Evolutionary conservation across 305 asterid species (phyloP).

Genomic region (Rubia tinctorum): DNA sequence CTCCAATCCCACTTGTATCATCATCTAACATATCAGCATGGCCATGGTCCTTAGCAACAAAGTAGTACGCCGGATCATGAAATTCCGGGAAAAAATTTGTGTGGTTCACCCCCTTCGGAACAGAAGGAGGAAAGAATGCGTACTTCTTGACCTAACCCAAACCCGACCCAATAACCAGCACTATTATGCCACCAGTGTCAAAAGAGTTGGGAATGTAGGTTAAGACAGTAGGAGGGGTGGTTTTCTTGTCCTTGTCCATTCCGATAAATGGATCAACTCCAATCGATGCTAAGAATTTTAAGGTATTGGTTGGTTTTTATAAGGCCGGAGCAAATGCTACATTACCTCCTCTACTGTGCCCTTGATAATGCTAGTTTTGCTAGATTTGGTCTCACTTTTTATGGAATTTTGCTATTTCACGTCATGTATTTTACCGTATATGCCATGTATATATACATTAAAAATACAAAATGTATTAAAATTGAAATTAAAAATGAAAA

Average conservation of each 20-base stretch:
- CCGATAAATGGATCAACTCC: conserved; percentile 93
- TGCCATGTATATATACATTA: too few relatives aligned
- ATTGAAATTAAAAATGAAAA: too few relatives aligned
- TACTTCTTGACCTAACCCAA: conserved; percentile 64
- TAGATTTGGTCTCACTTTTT: conserved; percentile 50
- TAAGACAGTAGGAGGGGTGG: conserved; percentile 75
- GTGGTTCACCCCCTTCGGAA: conserved; percentile 87
- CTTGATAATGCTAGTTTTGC: conserved; percentile 57
- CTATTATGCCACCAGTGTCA: conserved; percentile 43
- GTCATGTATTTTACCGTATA: too few relatives aligned
- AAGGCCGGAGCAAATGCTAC: conserved; percentile 71
- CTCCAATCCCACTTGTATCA: conserved; percentile 68
- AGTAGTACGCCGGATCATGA: conserved; percentile 46
- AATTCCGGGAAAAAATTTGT: conserved; percentile 69
- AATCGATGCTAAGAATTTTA: conserved; percentile 62
- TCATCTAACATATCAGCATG: conserved; percentile 89
- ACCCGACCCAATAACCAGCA: conserved; percentile 69
- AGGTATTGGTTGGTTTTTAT: conserved; percentile 22
- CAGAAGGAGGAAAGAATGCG: conserved; percentile 74
- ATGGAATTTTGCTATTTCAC: too few relatives aligned
- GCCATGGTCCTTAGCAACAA: conserved; percentile 81
- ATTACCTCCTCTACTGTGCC: conserved; percentile 95
- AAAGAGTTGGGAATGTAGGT: conserved; percentile 61
- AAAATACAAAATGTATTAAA: too few relatives aligned
- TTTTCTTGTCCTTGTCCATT: conserved; percentile 61